A percentile compares a stretch with the other conserved stretches of the same genome.
Evolutionary conservation across 2,329 filamentous ascomycete species (phyloP).

Genomic region (Bipolaris cookei): DNA sequence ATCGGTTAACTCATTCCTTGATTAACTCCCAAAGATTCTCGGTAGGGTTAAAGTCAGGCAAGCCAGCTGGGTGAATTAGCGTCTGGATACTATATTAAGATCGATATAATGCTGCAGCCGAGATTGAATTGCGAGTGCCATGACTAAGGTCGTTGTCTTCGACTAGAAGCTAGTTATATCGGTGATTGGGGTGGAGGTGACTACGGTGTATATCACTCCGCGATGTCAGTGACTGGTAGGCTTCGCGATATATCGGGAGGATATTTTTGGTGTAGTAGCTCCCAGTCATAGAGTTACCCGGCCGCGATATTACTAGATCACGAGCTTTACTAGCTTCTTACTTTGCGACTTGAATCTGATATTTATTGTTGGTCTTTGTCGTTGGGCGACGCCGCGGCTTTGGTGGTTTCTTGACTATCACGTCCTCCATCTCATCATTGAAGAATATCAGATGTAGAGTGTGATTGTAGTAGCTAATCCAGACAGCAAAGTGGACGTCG

Average conservation of each 20-base stretch:
- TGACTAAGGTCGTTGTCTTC: constrained; percentile 16
- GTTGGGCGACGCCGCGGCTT: constrained; percentile 1
- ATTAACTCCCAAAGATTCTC: constrained; percentile 11
- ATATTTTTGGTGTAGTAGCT: constrained; percentile 8
- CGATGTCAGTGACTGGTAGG: background rate
- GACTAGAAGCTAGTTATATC: constrained; percentile 1
- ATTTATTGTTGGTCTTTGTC: background rate
- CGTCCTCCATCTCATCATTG: constrained; percentile 11
- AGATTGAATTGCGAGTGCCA: background rate
- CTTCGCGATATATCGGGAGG: background rate
- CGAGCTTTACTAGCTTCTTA: constrained; percentile 8
- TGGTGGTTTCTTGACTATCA: constrained; percentile 1
- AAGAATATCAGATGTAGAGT: background rate
- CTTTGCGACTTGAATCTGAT: background rate
- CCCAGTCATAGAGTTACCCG: background rate
- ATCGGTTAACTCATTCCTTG: constrained; percentile 1
- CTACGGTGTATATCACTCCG: background rate
- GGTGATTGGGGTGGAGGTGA: background rate
- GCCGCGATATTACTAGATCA: background rate
- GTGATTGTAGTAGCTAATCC: constrained; percentile 6
- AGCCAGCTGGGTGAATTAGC: constrained; percentile 6
- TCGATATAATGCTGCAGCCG: background rate
- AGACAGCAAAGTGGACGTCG: constrained; percentile 9
- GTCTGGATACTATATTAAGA: background rate
- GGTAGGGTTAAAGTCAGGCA: constrained; percentile 12